phyloP scores from a whole-genome alignment of 768 basidiomycete species.

The Pisolithus marmoratus region DNA sequence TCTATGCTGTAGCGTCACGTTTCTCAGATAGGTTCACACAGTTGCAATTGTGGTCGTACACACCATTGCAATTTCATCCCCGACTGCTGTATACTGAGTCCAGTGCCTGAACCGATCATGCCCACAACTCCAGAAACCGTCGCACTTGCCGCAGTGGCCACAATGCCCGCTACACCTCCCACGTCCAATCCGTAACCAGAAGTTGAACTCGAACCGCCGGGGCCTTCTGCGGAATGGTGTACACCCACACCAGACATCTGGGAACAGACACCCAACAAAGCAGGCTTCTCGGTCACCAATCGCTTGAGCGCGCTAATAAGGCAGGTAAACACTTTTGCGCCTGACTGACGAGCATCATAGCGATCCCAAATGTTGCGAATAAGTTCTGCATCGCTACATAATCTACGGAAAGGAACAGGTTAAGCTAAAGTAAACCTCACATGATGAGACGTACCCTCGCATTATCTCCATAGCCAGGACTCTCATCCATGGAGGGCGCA shows the following conservation, averaged over 20 bases:
- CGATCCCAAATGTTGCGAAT: constrained; percentile 75
- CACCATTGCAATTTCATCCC: constrained; percentile 92
- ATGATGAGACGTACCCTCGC: constrained; percentile 52
- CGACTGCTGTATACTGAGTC: constrained; percentile 66
- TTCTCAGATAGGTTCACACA: background rate
- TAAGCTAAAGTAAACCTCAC: background rate
- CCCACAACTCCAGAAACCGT: constrained; percentile 82
- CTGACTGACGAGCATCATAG: constrained; percentile 58
- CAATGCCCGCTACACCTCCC: constrained; percentile 72
- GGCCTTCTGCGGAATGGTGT: constrained; percentile 25
- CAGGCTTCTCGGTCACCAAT: constrained; percentile 84
- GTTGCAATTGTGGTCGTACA: constrained; percentile 15
- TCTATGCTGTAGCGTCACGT: constrained; percentile 65
- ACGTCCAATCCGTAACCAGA: constrained; percentile 55
- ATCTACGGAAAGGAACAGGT: constrained; percentile 29
- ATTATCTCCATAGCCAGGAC: constrained; percentile 91
- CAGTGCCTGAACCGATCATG: constrained; percentile 69
- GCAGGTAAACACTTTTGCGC: constrained; percentile 68
- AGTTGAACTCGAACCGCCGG: constrained; percentile 12
- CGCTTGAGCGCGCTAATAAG: constrained; percentile 82
- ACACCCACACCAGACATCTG: constrained; percentile 83
- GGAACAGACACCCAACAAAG: constrained; percentile 67
- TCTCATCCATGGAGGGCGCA: constrained; percentile 77
- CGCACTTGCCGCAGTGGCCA: constrained; percentile 76
- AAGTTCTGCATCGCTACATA: constrained; percentile 77